Evolutionary conservation across 306 rosid species (phyloP), one percentile per base, ranked within the genome.

Genomic region (Prunus davidiana): DNA sequence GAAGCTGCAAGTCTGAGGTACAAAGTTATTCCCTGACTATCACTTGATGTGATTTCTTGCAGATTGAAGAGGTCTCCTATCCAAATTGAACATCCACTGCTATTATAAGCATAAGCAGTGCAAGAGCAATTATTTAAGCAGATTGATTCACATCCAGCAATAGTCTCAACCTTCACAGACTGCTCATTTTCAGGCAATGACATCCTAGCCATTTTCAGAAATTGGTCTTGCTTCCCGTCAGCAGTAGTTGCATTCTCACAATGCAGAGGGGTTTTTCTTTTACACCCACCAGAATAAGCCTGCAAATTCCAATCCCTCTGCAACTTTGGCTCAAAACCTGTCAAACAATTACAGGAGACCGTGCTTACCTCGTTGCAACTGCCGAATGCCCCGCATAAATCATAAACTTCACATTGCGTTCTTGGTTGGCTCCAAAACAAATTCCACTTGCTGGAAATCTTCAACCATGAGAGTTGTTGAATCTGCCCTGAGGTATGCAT

Each of bases 1-100:
- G 96, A 93, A 79, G 96, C 96, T 76, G 93, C 91, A 28, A 93
- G 90, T 60, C 62, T 89, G 28, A 93, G 80, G 79, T 80, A 71
- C 70, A 91, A 65, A 15, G 86, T 81, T 62, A 41, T 73, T 12
- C 89, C 91, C 10, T 51, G 45, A 13, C 81, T 18, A 16, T 83
- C 88, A 50, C 64, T 84, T 67, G 45, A 78, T 16, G 84, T 7
- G n/a, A 83, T 85, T 76, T 91, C 88, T 28, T 86, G 77, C 77
- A 91, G 67, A 84, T 84, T 28, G 75, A 91, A 80, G 69, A 91
- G 84, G 7, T 85, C 90, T 22, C 80, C 91, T 0, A 5, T 34
- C 98, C 98, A 93, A 56, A 86, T 38, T 47, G 68, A 83, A 41
- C 98, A 93, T 0, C 67, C 74, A 18, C 70, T 74, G 60, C 14